Conservation (phyloP, 805 yeast genomes). For the Candida insectalens region DNA sequence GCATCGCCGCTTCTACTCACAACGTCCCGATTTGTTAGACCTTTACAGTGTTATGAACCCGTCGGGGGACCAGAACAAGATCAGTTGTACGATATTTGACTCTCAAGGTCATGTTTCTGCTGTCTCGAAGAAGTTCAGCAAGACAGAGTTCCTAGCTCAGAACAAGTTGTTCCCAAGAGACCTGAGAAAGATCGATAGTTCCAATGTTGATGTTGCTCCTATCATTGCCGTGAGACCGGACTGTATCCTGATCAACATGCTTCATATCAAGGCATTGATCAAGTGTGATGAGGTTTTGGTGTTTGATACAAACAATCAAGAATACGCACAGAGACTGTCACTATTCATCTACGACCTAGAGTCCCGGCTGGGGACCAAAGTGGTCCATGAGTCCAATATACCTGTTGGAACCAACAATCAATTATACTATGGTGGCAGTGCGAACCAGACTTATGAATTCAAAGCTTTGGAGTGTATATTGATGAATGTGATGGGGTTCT, state of each 20-base stretch:
- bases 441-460: conserved; percentile 61
- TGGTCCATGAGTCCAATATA: too few species aligned
- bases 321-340: conserved; percentile 64
- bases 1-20: too few species aligned
- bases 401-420: conserved; percentile 14
- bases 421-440: not conserved
- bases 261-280: conserved; percentile 87
- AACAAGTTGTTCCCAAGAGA: conserved; percentile 81
- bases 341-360: conserved; percentile 80
- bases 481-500: conserved; percentile 66
- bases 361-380: conserved; percentile 44
- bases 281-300: conserved; percentile 70
- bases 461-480: conserved; percentile 75
- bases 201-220: conserved; percentile 77
- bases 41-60: too few species aligned
- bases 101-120: conserved; percentile 55
- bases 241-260: conserved; percentile 70
- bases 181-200: conserved; percentile 70
- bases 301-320: conserved; percentile 61
- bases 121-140: conserved; percentile 64
- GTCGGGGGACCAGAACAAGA: too few species aligned
- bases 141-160: conserved; percentile 58
- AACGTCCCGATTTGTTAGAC: too few species aligned
- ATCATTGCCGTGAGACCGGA: conserved; percentile 70
- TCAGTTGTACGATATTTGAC: conserved; percentile 85